These are phyloP conservation scores for Glebionis coronaria DNA, from an alignment of 129 eudicot genomes.

Conservation along the genomic window DNA sequence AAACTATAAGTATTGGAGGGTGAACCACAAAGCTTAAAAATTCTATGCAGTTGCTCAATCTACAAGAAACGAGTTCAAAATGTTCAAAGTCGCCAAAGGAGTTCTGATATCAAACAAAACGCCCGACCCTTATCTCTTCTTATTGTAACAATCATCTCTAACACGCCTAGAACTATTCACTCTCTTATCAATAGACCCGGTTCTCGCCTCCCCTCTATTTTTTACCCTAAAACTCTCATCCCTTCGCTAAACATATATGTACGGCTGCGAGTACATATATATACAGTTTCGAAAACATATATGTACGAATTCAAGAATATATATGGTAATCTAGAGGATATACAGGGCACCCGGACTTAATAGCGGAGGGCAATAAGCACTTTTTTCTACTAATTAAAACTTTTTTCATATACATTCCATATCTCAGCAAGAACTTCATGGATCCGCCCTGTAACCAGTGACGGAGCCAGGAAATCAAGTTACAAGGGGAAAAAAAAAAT, in stretches of 20 bases:
- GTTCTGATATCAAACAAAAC: conserved; percentile 26
- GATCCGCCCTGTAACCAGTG: too few species aligned
- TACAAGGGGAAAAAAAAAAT: too few species aligned
- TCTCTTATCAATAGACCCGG: conserved; percentile 49
- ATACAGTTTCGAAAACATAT: too few species aligned
- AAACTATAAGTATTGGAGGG: conserved; percentile 73
- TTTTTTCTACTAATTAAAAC: too few species aligned
- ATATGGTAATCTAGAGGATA: too few species aligned
- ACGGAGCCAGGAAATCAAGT: too few species aligned
- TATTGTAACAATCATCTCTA: conserved; percentile 50
- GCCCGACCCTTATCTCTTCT: conserved; percentile 34
- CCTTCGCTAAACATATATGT: conserved; percentile 38
- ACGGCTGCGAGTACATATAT: too few species aligned
- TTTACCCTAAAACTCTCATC: conserved; percentile 55
- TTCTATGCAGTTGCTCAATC: conserved; percentile 94
- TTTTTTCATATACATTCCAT: too few species aligned
- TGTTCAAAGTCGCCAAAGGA: neutral
- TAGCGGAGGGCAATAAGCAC: too few species aligned
- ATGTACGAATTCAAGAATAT: too few species aligned
- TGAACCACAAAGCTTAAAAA: conserved; percentile 92
- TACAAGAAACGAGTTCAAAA: conserved; percentile 21
- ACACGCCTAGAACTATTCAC: conserved; percentile 47
- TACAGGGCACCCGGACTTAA: too few species aligned
- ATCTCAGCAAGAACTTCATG: too few species aligned
- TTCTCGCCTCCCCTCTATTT: conserved; percentile 46